phyloP scores from a whole-genome alignment of 805 yeast genomes.

The Hanseniaspora taiwanica region DNA sequence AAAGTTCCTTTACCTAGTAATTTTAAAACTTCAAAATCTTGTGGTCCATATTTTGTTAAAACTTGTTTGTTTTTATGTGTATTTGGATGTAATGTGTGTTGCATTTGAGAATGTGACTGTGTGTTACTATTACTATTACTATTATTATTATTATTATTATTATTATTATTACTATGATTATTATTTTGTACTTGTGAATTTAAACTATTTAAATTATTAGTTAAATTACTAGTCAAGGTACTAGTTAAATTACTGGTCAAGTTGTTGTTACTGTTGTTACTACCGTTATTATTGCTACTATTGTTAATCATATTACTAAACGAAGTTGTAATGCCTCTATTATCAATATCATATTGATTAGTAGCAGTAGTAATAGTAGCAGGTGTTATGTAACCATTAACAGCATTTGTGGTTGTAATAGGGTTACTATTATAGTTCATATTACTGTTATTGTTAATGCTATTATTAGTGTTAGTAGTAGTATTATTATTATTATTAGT shows the following conservation, averaged over 20 bases:
- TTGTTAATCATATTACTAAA: slow-evolving; percentile 1
- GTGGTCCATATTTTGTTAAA: slow-evolving; percentile 53
- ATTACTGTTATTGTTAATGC: neutral
- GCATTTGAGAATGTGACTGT: no score
- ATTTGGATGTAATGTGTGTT: no score
- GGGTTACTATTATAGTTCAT: slow-evolving; percentile 2
- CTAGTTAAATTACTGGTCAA: neutral
- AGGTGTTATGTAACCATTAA: no score
- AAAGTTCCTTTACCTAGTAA: slow-evolving; percentile 92
- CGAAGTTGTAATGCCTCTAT: no score
- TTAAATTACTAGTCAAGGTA: neutral
- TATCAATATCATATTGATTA: no score
- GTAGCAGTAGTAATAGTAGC: no score
- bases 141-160: neutral
- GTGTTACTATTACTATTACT: no score
- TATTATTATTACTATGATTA: neutral
- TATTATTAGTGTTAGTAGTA: neutral
- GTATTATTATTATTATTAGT: neutral
- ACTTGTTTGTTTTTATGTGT: slow-evolving; percentile 2
- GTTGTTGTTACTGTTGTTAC: neutral
- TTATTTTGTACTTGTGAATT: no score
- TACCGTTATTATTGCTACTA: slow-evolving; percentile 2
- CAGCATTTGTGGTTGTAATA: no score
- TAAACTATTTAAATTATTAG: neutral
- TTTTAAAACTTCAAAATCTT: slow-evolving; percentile 84